A percentile compares a stretch with the other conserved stretches of the same genome.
Evolutionary conservation across 73 alveolate species (phyloP).

Genomic region (Uronychia binucleata): DNA sequence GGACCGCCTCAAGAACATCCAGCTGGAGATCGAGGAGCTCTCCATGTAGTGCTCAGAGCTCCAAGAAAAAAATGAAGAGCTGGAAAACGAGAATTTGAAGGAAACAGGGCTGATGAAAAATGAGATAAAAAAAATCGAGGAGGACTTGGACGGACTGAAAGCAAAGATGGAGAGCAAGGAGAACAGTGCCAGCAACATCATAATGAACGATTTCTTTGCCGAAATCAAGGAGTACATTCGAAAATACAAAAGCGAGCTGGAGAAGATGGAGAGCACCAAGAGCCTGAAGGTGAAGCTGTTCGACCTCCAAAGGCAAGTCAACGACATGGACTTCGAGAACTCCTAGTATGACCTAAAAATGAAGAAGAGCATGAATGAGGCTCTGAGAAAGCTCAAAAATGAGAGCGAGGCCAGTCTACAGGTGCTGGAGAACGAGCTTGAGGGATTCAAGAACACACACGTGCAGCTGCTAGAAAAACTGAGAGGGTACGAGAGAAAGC

Average conservation of each 20-base stretch:
- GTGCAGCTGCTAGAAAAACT: neutral
- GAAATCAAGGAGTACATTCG: constrained; percentile 38
- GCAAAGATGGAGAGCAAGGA: constrained; percentile 34
- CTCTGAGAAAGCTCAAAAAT: constrained; percentile 11
- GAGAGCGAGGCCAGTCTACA: constrained; percentile 5
- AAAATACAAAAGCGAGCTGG: constrained; percentile 4
- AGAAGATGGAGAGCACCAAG: constrained; percentile 12
- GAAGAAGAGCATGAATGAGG: constrained; percentile 44
- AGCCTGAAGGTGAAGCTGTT: constrained; percentile 22
- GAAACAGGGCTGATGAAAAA: constrained; percentile 4
- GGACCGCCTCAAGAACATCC: neutral
- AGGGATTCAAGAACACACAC: neutral
- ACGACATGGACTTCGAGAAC: constrained; percentile 50
- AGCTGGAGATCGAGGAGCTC: neutral
- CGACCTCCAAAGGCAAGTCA: constrained; percentile 39
- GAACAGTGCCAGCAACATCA: constrained; percentile 29
- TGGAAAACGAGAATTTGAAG: constrained; percentile 39
- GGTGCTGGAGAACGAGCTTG: constrained; percentile 6
- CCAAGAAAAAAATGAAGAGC: constrained; percentile 11
- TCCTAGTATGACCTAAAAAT: constrained; percentile 35
- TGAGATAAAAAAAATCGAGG: constrained; percentile 34
- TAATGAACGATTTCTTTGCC: constrained; percentile 25
- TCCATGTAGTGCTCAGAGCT: neutral
- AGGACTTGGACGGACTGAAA: constrained; percentile 32
- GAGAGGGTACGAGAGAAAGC: neutral